phyloP scores from a whole-genome alignment of 2,329 filamentous ascomycete genomes.

The Monascus ruber region DNA sequence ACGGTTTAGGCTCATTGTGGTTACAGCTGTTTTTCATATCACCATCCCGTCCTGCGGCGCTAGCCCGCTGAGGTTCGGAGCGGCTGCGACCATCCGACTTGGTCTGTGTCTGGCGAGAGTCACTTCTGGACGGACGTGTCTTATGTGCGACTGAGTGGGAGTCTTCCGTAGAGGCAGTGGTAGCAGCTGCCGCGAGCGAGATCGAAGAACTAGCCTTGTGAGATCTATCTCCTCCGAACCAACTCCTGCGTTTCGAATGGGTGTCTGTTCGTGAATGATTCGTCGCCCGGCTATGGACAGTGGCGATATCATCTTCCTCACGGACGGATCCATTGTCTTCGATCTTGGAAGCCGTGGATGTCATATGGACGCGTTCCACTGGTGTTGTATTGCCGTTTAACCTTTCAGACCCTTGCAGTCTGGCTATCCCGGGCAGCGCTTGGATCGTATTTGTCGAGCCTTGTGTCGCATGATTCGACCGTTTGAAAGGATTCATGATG shows the following conservation, averaged over 20 bases:
- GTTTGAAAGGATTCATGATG: conserved; percentile 34
- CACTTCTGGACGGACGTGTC: conserved; percentile 15
- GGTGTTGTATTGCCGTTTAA: conserved; percentile 9
- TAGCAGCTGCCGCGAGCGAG: conserved; percentile 14
- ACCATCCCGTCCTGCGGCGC: conserved; percentile 8
- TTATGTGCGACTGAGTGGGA: conserved; percentile 8
- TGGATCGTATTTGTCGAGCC: conserved; percentile 27
- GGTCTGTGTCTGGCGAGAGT: conserved; percentile 14
- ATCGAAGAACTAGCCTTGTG: conserved; percentile 20
- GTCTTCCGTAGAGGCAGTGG: conserved; percentile 12
- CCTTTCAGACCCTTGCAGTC: conserved; percentile 12
- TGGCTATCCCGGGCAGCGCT: conserved; percentile 6
- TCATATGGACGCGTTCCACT: too few relatives aligned
- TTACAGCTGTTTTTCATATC: conserved; percentile 4
- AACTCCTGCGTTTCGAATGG: conserved; percentile 26
- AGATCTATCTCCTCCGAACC: conserved; percentile 24
- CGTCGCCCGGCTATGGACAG: conserved; percentile 26
- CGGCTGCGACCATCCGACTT: conserved; percentile 21
- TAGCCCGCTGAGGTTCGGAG: conserved; percentile 16
- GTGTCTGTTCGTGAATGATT: conserved; percentile 22
- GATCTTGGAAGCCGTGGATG: neutral
- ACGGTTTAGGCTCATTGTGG: neutral
- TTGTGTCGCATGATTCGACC: conserved; percentile 23
- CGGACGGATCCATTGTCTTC: conserved; percentile 10
- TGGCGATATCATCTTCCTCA: conserved; percentile 24